Evolutionary conservation across 345 rosid species (phyloP), one percentile per base, ranked within the genome.

Genomic region (Aquilaria yunnanensis): DNA sequence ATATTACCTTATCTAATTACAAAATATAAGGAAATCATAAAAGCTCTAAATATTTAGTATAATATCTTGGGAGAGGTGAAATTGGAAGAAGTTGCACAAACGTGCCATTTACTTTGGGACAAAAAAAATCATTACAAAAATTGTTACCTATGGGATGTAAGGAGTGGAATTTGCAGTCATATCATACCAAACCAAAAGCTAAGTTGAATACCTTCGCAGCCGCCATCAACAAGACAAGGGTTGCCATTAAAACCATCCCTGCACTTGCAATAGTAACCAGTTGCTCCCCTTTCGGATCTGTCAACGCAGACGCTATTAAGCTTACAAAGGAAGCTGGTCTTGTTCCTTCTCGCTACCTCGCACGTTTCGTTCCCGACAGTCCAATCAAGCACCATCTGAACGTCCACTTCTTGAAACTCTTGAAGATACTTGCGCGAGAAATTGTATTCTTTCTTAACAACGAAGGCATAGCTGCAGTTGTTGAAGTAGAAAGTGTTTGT

Each of bases 391-490:
- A 70, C 72, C 47, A 49, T 0, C 0, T 73, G 73, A 32, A 73
- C 62, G 47, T 49, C 10, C 2, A 14, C 56, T 6, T 32, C 14
- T 7, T 67, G 47, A 66, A 73, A 73, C 23, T 30, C 58, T 37
- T 9, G 43, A 37, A 37, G 43, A 3, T 2, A 37, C 3, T 37
- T 9, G 1, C 8, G 5, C 43, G 5, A 4, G 52, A 73, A 73
- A 14, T 7, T 12, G 51, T 14, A 59, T 6, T 68, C 57, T 5
- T 37, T 37, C 33, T 48, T 63, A 12, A 62, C 77, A 53, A 73
- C 49, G 33, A 73, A 73, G 13, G 72, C 72, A 60, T 64, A 64
- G 60, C 77, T 61, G 70, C 77, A 73, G 4, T 47, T 65, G 47
- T 73, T 68, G 62, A 73, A 73, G 29, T 37, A 69, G 3, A 10